Conservation (phyloP, 768 basidiomycete species). For the Leucosporidium yakuticum region DNA sequence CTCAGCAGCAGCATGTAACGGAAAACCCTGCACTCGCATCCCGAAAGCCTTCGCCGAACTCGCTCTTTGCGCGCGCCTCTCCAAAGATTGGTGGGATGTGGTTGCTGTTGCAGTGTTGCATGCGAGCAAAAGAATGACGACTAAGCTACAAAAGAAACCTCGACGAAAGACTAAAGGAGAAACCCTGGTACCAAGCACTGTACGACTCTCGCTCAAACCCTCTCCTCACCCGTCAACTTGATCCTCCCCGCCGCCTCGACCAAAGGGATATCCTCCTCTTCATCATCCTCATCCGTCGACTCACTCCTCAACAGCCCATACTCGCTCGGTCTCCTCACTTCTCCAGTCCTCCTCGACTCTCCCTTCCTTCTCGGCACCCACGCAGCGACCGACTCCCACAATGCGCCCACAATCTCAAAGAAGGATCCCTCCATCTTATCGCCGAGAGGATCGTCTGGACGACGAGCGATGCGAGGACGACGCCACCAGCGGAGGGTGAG, state of each 20-base stretch:
- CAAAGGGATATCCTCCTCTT: conserved; percentile 11
- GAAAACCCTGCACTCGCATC: too few species aligned
- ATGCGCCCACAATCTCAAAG: conserved; percentile 19
- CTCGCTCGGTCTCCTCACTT: conserved; percentile 13
- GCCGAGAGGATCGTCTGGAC: conserved; percentile 22
- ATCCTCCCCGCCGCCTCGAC: neutral
- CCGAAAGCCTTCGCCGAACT: too few species aligned
- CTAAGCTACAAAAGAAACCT: too few species aligned
- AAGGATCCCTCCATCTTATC: conserved; percentile 17
- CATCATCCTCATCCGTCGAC: neutral
- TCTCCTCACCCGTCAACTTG: neutral
- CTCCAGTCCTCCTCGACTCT: neutral
- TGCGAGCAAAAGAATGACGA: too few species aligned
- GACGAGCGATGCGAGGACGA: conserved; percentile 27
- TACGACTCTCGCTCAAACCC: too few species aligned
- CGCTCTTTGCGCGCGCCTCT: too few species aligned
- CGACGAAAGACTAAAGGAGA: too few species aligned
- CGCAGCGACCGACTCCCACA: conserved; percentile 1
- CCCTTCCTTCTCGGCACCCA: neutral
- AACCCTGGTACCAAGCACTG: too few species aligned
- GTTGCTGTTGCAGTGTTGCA: too few species aligned
- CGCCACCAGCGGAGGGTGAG: conserved; percentile 79
- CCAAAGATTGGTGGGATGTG: too few species aligned
- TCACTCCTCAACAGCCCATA: conserved; percentile 21
- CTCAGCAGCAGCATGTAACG: too few species aligned